These are phyloP conservation scores for Manihot esculenta DNA, from an alignment of 441 rosid genomes.

Conservation along the genomic window DNA sequence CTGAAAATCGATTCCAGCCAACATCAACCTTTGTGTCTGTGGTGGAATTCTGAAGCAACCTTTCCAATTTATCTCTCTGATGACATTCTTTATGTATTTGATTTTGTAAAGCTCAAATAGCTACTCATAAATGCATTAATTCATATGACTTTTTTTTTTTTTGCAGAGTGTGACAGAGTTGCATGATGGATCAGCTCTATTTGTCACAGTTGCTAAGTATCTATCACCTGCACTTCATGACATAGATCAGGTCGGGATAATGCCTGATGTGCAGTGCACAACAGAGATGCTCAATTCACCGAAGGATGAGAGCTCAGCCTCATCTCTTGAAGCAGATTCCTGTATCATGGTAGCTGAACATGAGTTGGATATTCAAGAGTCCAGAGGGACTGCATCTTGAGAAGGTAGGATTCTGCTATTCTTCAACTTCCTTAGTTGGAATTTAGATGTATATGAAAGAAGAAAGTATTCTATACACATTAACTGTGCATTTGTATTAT, in stretches of 20 bases:
- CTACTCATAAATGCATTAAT: neutral
- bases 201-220: constrained; percentile 87
- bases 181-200: constrained; percentile 84
- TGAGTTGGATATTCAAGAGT: constrained; percentile 62
- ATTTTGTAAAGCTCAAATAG: neutral
- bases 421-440: neutral
- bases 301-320: constrained; percentile 43
- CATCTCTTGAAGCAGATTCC: constrained; percentile 77
- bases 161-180: constrained; percentile 78
- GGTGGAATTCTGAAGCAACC: neutral
- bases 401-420: constrained; percentile 18
- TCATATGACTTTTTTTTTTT: neutral
- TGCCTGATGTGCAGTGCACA: constrained; percentile 69
- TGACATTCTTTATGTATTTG: too few species aligned
- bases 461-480: neutral
- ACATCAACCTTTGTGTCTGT: neutral
- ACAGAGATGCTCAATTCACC: constrained; percentile 53
- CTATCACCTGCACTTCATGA: constrained; percentile 74
- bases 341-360: constrained; percentile 92
- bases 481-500: neutral
- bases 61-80: neutral
- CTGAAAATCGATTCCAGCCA: neutral
- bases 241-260: constrained; percentile 70
- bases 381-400: constrained; percentile 67
- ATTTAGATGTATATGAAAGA: constrained; percentile 10